Evolutionary conservation across 2,329 filamentous ascomycete species (phyloP), one percentile per base, ranked within the genome.

Genomic region (Aureobasidium pullulans): DNA sequence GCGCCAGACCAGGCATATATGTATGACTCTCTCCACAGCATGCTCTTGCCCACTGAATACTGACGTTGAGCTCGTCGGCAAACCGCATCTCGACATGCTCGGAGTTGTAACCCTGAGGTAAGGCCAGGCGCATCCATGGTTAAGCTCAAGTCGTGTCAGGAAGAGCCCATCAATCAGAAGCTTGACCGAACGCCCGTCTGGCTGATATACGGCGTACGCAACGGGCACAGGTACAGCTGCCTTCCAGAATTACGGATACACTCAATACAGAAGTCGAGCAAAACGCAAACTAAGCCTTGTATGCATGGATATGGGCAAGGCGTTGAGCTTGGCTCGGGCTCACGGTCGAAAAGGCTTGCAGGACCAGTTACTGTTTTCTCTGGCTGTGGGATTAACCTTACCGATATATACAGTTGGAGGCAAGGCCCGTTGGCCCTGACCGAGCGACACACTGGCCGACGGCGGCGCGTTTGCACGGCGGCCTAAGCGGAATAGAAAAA

Each of bases 391-490:
- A 49, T 37, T 37, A 42, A 53, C 36, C 49, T 42, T 49, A 19
- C 19, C 37, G 50, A 54, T 31, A 43, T 34, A 23, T 43, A 54
- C 48, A 52, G 34, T 36, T 23, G 23, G 23, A 23, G 23, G 23
- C 23, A 23, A 23, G 6, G 36, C 6, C 34, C 48, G 48, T 52
- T 52, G 34, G 15, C 5, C 13, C 48, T 52, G 48, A 40, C 48
- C 48, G 8, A 40, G 36, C 34, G 48, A 52, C 48, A 52, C 34
- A 40, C 8, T 29, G 48, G 36, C 19, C 19, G 48, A 13, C 48
- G 48, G 48, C 34, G 48, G n/a, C 34, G 34, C 48, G 48, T 39
- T 52, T 52, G 48, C 48, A 39, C 29, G 31, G 48, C 48, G 48
- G 48, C 36, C 48, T 52, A 29, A 52, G 48, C 48, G 34, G 34